Evolutionary conservation across 345 rosid genomes (phyloP), one percentile per base, ranked within the genome.

Genomic region (Populus euphratica): DNA sequence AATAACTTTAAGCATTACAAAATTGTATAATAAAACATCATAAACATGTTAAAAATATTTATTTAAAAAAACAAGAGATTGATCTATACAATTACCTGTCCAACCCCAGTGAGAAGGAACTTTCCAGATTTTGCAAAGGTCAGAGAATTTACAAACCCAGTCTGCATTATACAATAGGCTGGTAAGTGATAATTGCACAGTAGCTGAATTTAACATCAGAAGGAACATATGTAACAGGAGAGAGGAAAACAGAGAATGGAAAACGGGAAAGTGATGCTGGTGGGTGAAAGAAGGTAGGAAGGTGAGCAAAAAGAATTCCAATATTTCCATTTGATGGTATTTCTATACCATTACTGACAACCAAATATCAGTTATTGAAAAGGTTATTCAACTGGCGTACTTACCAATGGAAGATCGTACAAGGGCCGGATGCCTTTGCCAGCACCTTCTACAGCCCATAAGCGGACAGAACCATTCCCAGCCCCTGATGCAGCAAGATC

Each of bases 401-500:
- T 79, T 84, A 94, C 98, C 97, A 93, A 80, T 43, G 97, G 94
- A 84, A 94, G 92, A 71, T 85, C 79, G 64, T 74, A 84, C 59
- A 93, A 83, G 21, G 95, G 90, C 74, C 75, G 87, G 65, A 94
- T 72, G 76, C 80, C 79, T 80, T 76, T 87, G 73, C 83, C 65
- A 80, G 84, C 88, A 77, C 83, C 87, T 77, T 87, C 94, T 52
- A 90, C 74, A 76, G 89, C 87, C 98, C 95, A 92, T 76, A 94
- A 77, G 70, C 86, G 89, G 61, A 96, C 90, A 77, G 44, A 87
- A 64, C 96, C 98, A 84, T 89, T 90, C 80, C 98, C 99, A 79
- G 98, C 98, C 78, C 99, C 98, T 68, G 99, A 94, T 74, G 94
- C 98, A 14, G 89, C 97, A 84, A 96, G 93, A 86, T 96, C 98